Evolutionary conservation across 768 basidiomycete species (phyloP), one percentile per base, ranked within the genome.

Genomic region (Rhizopogon salebrosus): DNA sequence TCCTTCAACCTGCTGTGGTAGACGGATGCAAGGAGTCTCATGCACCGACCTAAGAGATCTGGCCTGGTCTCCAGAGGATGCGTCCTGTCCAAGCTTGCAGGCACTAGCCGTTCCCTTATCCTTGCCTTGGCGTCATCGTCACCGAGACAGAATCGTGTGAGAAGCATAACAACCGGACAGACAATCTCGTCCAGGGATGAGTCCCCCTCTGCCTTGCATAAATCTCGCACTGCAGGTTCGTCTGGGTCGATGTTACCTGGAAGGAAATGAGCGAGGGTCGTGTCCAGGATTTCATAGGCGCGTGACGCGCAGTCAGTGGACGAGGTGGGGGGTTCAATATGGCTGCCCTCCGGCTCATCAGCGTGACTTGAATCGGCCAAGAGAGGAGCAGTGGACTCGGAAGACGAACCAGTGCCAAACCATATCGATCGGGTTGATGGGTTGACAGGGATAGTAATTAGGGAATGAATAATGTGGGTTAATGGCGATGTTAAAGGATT

Each of bases 41-140:
- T 67, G 61, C 88, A 83, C 46, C 88, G 75, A 0, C 97, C 97
- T 2, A 98, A 72, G 7, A 88, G 67, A 62, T 90, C 86, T 13
- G 80, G 53, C 3, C 92, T 83, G 37, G 73, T 69, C 63, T 98
- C 92, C 22, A 98, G 73, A 3, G 90, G 80, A 8, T 67, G 71
- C 8, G 85, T 80, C 41, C 97, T 83, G 67, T 98, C 95, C 62
- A 97, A 64, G 60, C 87, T 82, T 0, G 80, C 70, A 0, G 95
- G 94, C 6, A 94, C 70, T 22, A 98, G 69, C 78, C 80, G 81
- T 43, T 84, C 79, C 53, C 83, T 78, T 54, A 91, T 65, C 23
- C 82, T 75, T 35, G 67, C 51, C 53, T 85, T 77, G 16, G 80
- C 77, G 3, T 66, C 70, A 51, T 83, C 82, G 58, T 88, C 84